Evolutionary conservation across 2,329 filamentous ascomycete species (phyloP).

Genomic region (Phialocephala subalpina): DNA sequence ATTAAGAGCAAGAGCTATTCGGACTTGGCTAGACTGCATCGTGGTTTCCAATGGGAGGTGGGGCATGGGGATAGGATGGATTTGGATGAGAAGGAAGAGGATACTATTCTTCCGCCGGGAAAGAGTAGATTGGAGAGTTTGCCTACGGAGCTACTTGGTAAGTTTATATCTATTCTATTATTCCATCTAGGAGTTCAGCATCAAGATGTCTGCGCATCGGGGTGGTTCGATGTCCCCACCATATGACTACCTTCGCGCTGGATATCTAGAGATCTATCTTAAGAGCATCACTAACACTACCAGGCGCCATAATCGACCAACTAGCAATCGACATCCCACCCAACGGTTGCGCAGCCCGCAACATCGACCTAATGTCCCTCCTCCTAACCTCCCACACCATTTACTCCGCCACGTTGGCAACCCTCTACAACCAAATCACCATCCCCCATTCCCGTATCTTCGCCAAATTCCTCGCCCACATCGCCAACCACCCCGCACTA

Average conservation of each 20-base stretch:
- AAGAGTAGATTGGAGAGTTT: conserved; percentile 49
- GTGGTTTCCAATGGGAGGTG: conserved; percentile 48
- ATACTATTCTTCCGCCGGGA: conserved; percentile 46
- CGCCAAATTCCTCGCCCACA: conserved; percentile 78
- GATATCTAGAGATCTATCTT: not conserved
- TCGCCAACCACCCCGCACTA: conserved; percentile 70
- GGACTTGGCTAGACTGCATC: conserved; percentile 60
- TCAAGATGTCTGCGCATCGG: not conserved
- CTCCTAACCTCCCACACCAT: conserved; percentile 79
- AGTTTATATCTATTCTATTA: conserved; percentile 44
- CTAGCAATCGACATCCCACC: conserved; percentile 77
- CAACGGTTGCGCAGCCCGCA: conserved; percentile 79
- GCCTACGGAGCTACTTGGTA: conserved; percentile 76
- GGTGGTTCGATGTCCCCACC: not conserved
- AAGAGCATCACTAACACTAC: conserved; percentile 25
- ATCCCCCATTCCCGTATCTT: conserved; percentile 86
- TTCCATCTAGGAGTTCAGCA: not conserved
- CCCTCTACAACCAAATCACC: conserved; percentile 81
- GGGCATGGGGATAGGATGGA: conserved; percentile 54
- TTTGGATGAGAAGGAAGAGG: conserved; percentile 8
- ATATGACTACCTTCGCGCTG: not conserved
- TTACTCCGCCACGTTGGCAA: conserved; percentile 75
- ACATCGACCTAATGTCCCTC: conserved; percentile 79
- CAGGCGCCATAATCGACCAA: conserved; percentile 77
- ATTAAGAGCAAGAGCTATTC: conserved; percentile 68